phyloP scores from a whole-genome alignment of 176 grass and related monocot genomes.

The Calamus simplicifolius region DNA sequence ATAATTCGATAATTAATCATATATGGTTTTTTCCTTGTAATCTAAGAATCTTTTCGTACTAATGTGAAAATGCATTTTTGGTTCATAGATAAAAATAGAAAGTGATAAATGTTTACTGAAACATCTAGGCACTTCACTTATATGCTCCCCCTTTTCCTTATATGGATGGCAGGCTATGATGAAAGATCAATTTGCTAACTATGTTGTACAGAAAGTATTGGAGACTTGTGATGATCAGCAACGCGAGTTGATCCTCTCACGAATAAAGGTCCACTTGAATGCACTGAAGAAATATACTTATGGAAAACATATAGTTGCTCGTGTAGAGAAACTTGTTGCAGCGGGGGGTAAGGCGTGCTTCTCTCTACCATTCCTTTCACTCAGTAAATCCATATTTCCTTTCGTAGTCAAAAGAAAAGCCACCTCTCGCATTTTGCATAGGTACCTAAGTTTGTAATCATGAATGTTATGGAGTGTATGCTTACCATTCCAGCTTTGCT shows the following conservation, averaged over 20 bases:
- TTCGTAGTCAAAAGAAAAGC: too few species aligned
- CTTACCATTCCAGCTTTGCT: too few species aligned
- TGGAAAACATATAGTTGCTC: constrained; percentile 23
- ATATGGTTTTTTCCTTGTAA: too few species aligned
- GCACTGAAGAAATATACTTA: constrained; percentile 20
- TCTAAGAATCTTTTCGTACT: too few species aligned
- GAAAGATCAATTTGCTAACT: constrained; percentile 24
- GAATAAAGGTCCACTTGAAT: constrained; percentile 17
- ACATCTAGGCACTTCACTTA: not conserved
- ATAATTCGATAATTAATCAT: too few species aligned
- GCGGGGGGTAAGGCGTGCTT: constrained; percentile 11
- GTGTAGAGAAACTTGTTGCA: constrained; percentile 23
- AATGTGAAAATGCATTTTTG: too few species aligned
- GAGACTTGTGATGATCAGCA: constrained; percentile 17
- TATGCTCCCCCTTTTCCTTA: not conserved
- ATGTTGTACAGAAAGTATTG: constrained; percentile 20
- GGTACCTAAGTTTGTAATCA: too few species aligned
- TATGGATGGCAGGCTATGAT: constrained; percentile 16
- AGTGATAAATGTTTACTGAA: too few species aligned
- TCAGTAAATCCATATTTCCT: too few species aligned
- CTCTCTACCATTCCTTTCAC: not conserved
- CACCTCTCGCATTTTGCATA: too few species aligned
- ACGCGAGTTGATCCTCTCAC: not conserved
- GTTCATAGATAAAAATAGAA: too few species aligned
- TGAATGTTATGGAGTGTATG: too few species aligned